These are phyloP conservation scores for Beauveria sp. DNA, from an alignment of 2,329 filamentous ascomycete genomes.

Conservation along the genomic window DNA sequence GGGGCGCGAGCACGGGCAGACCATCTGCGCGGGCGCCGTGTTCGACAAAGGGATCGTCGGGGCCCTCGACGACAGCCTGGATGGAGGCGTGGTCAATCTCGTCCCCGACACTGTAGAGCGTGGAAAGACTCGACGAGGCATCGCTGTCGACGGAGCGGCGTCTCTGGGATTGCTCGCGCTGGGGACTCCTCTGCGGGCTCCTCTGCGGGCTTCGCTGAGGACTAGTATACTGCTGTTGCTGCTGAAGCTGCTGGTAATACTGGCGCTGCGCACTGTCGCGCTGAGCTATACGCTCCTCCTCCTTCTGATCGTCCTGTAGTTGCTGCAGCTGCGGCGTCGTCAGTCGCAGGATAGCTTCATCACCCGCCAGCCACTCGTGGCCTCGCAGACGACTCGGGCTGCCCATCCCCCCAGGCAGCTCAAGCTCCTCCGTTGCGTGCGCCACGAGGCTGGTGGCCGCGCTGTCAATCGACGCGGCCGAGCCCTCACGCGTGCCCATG, in stretches of 20 bases:
- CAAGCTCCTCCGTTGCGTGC: slow-evolving; percentile 27
- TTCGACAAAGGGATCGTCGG: slow-evolving; percentile 25
- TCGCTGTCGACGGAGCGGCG: slow-evolving; percentile 34
- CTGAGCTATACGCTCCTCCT: neutral
- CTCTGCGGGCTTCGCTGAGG: slow-evolving; percentile 14
- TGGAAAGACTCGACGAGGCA: slow-evolving; percentile 47
- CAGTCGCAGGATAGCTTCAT: neutral
- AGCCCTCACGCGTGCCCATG: slow-evolving; percentile 19
- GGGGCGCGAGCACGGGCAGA: neutral
- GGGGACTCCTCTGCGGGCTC: slow-evolving; percentile 10
- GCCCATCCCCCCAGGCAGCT: slow-evolving; percentile 29
- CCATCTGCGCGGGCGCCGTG: too few species aligned
- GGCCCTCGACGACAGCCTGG: neutral
- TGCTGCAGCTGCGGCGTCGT: neutral
- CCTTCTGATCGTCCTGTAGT: neutral
- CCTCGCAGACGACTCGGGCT: slow-evolving; percentile 36
- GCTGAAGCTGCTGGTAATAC: slow-evolving; percentile 12
- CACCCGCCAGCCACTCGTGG: slow-evolving; percentile 19
- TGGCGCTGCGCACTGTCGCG: slow-evolving; percentile 7
- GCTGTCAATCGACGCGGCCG: slow-evolving; percentile 29
- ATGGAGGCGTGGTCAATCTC: slow-evolving; percentile 18
- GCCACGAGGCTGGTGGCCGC: slow-evolving; percentile 34
- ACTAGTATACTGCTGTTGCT: slow-evolving; percentile 9
- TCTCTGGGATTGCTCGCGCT: slow-evolving; percentile 9
- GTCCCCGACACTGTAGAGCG: slow-evolving; percentile 45